Evolutionary conservation across 164 flowering plant species (phyloP).

Genomic region (Nymphaea thermarum): DNA sequence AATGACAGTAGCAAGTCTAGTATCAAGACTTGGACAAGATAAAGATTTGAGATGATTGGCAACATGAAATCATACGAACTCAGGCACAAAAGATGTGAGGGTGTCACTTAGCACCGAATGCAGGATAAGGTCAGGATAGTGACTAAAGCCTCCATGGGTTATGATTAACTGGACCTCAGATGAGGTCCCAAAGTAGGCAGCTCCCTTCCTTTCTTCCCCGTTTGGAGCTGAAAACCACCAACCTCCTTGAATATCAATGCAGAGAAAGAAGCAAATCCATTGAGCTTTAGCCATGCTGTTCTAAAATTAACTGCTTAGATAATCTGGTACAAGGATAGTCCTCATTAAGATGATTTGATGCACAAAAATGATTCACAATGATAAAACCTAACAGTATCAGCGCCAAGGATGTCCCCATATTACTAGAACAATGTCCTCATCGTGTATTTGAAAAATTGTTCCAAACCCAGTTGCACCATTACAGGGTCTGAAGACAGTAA

Average conservation of each 20-base stretch:
- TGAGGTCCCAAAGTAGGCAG: no score
- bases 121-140: no score
- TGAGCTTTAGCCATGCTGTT: background rate
- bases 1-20: no score
- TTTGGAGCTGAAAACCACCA: background rate
- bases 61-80: no score
- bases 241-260: background rate
- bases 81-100: no score
- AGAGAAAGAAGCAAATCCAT: background rate
- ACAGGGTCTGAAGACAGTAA: background rate
- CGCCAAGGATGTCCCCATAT: background rate
- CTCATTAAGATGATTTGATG: background rate
- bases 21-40: no score
- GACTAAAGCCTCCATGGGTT: no score
- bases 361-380: background rate
- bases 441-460: no score
- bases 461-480: background rate
- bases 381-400: background rate
- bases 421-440: background rate
- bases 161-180: no score
- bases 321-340: background rate
- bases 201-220: background rate
- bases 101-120: no score
- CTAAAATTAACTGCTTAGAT: background rate
- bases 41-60: no score